Evolutionary conservation across 2,329 filamentous ascomycete genomes (phyloP).

Genomic region (Aspergillus oerlinghausenensis): DNA sequence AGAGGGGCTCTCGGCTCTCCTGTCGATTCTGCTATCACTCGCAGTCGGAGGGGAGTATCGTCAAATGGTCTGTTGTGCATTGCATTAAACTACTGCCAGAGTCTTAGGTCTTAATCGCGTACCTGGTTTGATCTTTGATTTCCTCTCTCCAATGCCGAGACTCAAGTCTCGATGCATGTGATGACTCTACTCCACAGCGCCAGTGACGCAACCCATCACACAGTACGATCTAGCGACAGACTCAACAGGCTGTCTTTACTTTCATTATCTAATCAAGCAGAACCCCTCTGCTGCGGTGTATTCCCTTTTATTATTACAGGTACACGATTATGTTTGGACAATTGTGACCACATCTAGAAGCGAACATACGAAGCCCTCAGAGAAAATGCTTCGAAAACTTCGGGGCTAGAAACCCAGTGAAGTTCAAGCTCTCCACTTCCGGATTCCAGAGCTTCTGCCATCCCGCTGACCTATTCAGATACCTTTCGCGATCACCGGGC

Average conservation of each 20-base stretch:
- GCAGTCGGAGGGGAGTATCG: background rate
- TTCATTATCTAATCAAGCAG: no score
- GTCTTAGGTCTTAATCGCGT: background rate
- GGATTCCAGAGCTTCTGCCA: slow-evolving; percentile 70
- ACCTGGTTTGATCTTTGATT: background rate
- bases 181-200: background rate
- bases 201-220: background rate
- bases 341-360: no score
- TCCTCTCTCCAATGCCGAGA: background rate
- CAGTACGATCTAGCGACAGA: background rate
- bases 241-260: background rate
- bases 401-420: slow-evolving; percentile 55
- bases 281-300: no score
- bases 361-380: no score
- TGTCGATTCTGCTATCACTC: background rate
- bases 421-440: slow-evolving; percentile 53
- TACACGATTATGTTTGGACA: no score
- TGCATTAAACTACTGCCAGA: background rate
- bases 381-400: slow-evolving; percentile 30
- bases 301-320: no score
- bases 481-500: slow-evolving; percentile 45
- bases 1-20: no score
- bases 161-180: background rate
- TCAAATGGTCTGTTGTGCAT: background rate
- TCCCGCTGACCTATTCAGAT: slow-evolving; percentile 60